Evolutionary conservation across 2,329 filamentous ascomycete species (phyloP).

Genomic region (Colletotrichum cereale): DNA sequence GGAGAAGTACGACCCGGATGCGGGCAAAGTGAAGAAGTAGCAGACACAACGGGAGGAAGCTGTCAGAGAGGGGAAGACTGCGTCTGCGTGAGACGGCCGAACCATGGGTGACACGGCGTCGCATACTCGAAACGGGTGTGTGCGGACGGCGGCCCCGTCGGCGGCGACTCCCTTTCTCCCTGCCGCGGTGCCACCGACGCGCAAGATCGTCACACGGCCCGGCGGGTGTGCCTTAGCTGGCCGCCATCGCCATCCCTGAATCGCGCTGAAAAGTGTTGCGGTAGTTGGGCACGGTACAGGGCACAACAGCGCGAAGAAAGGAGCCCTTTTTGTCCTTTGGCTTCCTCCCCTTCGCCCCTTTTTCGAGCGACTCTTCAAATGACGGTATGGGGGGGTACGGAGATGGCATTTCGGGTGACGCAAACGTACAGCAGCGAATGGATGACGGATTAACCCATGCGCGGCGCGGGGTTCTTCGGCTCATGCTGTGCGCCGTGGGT

Average conservation of each 20-base stretch:
- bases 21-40: slow-evolving; percentile 57
- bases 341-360: background rate
- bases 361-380: background rate
- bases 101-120: slow-evolving; percentile 27
- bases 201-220: slow-evolving; percentile 23
- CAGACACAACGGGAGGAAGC: background rate
- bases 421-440: slow-evolving; percentile 15
- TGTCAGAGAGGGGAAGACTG: background rate
- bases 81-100: slow-evolving; percentile 6
- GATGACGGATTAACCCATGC: slow-evolving; percentile 6
- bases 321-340: background rate
- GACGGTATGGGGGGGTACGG: slow-evolving; percentile 19
- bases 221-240: slow-evolving; percentile 1
- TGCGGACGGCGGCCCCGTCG: slow-evolving; percentile 10
- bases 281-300: background rate
- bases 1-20: slow-evolving; percentile 82
- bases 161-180: slow-evolving; percentile 16
- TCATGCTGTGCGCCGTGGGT: slow-evolving; percentile 24
- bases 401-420: slow-evolving; percentile 5
- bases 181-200: slow-evolving; percentile 16
- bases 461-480: background rate
- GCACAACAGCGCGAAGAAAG: background rate
- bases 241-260: slow-evolving; percentile 1
- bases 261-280: background rate
- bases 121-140: slow-evolving; percentile 38